Conservation (phyloP, 2,329 filamentous ascomycete species). For the Pezizomycotina sp. region DNA sequence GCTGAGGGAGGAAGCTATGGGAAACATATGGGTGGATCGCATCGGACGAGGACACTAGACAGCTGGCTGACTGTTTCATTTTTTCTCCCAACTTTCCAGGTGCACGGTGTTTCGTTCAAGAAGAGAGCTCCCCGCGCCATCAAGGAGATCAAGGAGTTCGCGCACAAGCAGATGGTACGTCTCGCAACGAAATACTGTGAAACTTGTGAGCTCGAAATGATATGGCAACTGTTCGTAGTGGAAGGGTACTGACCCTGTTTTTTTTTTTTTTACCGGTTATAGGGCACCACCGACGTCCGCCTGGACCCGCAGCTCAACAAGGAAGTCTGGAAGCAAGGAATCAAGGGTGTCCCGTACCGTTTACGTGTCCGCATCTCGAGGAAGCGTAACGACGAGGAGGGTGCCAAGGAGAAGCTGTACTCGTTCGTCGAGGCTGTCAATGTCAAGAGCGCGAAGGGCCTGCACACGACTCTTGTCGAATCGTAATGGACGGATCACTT, state of each 20-base stretch:
- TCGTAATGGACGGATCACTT: too few relatives aligned
- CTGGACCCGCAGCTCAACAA: constrained; percentile 99
- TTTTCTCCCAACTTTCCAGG: constrained; percentile 38
- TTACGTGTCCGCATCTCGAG: constrained; percentile 96
- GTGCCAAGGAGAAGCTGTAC: constrained; percentile 99
- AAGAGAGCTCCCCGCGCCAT: constrained; percentile 96
- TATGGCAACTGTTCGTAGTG: too few relatives aligned
- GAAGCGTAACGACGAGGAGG: constrained; percentile 99
- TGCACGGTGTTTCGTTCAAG: constrained; percentile 98
- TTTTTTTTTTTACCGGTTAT: too few relatives aligned
- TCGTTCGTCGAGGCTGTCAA: constrained; percentile 99
- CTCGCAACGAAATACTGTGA: constrained; percentile 12
- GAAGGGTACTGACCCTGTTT: too few relatives aligned
- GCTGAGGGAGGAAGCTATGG: too few relatives aligned
- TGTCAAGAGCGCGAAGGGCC: constrained; percentile 97
- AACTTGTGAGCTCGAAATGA: too few relatives aligned
- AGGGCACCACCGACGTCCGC: constrained; percentile 95
- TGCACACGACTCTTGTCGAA: constrained; percentile 85
- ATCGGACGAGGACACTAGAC: too few relatives aligned
- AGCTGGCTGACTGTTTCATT: too few relatives aligned
- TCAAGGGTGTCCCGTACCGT: constrained; percentile 97
- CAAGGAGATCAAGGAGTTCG: constrained; percentile 98
- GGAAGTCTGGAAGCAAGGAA: constrained; percentile 98
- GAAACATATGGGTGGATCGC: too few relatives aligned
- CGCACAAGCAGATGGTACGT: constrained; percentile 88